phyloP scores from a whole-genome alignment of 2,329 filamentous ascomycete genomes.

The Claviceps lovelessii region DNA sequence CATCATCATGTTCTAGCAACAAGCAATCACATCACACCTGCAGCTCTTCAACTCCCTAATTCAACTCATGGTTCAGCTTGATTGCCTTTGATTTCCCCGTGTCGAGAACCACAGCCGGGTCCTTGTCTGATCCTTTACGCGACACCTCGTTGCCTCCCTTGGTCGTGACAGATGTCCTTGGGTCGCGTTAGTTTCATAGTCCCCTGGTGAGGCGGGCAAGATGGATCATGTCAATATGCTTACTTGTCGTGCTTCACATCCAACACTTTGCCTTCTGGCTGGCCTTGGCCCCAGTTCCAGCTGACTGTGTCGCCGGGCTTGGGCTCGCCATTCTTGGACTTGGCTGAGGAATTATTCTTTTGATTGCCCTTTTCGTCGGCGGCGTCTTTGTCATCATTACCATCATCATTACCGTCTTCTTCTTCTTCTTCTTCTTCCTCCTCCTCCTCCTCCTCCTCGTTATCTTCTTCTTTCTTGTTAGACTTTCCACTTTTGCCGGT shows the following conservation, averaged over 20 bases:
- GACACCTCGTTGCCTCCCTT: slow-evolving; percentile 28
- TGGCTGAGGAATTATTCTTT: slow-evolving; percentile 2
- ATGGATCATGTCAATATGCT: slow-evolving; percentile 5
- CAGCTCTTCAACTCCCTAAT: not conserved
- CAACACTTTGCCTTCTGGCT: slow-evolving; percentile 29
- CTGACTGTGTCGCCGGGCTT: slow-evolving; percentile 29
- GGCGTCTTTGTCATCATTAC: not conserved
- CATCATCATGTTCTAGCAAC: not conserved
- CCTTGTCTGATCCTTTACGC: slow-evolving; percentile 24
- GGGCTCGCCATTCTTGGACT: slow-evolving; percentile 14
- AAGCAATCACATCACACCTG: not conserved
- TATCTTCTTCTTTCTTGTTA: not conserved
- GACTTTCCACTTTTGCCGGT: not conserved
- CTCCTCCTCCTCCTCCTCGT: not conserved
- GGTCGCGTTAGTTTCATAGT: not conserved
- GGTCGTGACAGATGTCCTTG: slow-evolving; percentile 24
- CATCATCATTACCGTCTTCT: not conserved
- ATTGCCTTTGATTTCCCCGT: slow-evolving; percentile 10
- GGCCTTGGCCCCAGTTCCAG: slow-evolving; percentile 31
- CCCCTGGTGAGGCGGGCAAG: not conserved
- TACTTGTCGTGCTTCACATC: slow-evolving; percentile 29
- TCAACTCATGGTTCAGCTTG: slow-evolving; percentile 6
- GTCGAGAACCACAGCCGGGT: slow-evolving; percentile 29
- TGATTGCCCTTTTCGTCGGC: not conserved
- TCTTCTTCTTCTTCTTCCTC: not conserved